Evolutionary conservation across 345 rosid species (phyloP), one percentile per base, ranked within the genome.

Genomic region (Eucalyptus tenuipes): DNA sequence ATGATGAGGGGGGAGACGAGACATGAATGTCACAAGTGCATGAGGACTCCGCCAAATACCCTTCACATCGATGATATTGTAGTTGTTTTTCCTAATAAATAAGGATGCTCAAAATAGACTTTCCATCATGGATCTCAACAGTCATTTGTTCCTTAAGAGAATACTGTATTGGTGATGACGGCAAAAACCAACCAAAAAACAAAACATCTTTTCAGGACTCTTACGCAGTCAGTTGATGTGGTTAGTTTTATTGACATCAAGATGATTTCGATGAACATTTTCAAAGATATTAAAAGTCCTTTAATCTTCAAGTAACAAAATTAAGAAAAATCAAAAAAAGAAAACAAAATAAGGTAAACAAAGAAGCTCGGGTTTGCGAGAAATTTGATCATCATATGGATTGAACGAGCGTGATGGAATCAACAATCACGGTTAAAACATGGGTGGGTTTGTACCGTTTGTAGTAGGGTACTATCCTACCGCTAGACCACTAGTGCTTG

Each of bases 1-100:
- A 22, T 22, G 27, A 53, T 53, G 1, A 53, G 59, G 59, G 25
- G 10, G 11, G 10, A 20, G 59, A 53, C 11, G 59, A 96, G 55
- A 88, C 93, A 88, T 87, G 92, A 91, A 86, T 94, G 81, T 85
- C 82, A 55, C 92, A 92, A 92, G 95, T 97, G 29, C 84, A 90
- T 27, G 89, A 93, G 86, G 97, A 96, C 88, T 93, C 95, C 52
- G 53, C 86, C 22, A 92, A 88, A 37, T 88, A 89, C 88, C 64
- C 88, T 88, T 48, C 40, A 17, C 18, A 45, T 27, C 87, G 20
- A 86, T 61, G 49, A 52, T 16, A 14, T 13, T 47, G 45, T 20
- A 22, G 27, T 22, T 22, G 59, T 53, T 20, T 53, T 53, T 20
- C 27, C 59, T 53, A 59, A 25, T 59, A 25, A 59, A 25, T 27